These are phyloP conservation scores for Ogataea glucozyma DNA, from an alignment of 805 yeast species.

Conservation along the genomic window DNA sequence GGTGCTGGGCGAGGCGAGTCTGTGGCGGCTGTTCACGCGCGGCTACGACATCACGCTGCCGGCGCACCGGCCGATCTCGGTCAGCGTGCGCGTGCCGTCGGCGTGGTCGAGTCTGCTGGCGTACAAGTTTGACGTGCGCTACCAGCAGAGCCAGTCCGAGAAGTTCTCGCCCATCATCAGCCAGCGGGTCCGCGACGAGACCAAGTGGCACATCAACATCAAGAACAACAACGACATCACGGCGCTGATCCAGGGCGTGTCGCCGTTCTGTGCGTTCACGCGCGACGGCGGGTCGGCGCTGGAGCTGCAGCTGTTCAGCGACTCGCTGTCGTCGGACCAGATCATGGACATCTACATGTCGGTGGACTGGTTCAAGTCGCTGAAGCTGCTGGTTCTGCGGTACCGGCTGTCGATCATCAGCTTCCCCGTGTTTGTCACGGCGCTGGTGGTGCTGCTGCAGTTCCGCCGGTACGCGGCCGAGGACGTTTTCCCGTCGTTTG, in stretches of 20 bases:
- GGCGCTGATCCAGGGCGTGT: constrained; percentile 57
- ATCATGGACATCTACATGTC: constrained; percentile 42
- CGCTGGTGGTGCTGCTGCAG: constrained; percentile 57
- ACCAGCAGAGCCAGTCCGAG: constrained; percentile 28
- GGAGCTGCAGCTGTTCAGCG: constrained; percentile 51
- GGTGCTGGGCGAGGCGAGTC: constrained; percentile 33
- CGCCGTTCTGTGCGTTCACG: constrained; percentile 50
- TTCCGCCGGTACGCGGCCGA: constrained; percentile 43
- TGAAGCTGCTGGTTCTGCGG: constrained; percentile 69
- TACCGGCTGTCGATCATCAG: constrained; percentile 76
- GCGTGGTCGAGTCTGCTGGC: constrained; percentile 65
- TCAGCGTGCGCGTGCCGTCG: constrained; percentile 51
- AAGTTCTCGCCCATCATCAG: constrained; percentile 63
- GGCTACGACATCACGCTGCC: constrained; percentile 46
- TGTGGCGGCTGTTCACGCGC: constrained; percentile 40
- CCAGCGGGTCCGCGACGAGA: constrained; percentile 68
- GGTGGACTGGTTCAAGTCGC: constrained; percentile 58
- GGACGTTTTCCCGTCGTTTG: constrained; percentile 45
- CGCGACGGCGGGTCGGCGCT: constrained; percentile 29
- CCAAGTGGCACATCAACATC: constrained; percentile 73
- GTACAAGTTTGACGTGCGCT: constrained; percentile 40
- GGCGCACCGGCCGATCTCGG: constrained; percentile 43
- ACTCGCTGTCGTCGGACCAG: constrained; percentile 36
- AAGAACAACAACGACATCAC: constrained; percentile 40
- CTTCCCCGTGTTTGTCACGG: constrained; percentile 62